These are phyloP conservation scores for Hibiscus tridactylites DNA, from an alignment of 345 rosid genomes.

Conservation along the genomic window DNA sequence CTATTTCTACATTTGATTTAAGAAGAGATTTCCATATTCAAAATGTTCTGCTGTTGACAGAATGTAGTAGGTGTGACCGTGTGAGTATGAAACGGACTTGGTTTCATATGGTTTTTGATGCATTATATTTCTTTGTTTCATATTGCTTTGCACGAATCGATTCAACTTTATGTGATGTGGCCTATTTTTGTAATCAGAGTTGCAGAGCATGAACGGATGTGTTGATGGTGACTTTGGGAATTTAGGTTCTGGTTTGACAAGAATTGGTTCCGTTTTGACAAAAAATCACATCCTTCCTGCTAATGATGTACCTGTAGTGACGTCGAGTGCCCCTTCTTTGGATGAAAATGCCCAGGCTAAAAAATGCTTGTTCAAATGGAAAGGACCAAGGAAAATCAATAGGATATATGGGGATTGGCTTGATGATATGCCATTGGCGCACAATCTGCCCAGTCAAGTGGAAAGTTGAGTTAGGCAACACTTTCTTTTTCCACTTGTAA, in stretches of 20 bases:
- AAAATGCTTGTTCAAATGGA: constrained; percentile 68
- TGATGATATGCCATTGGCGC: constrained; percentile 66
- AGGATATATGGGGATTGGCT: constrained; percentile 91
- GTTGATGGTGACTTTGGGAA: constrained; percentile 48
- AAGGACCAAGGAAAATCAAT: constrained; percentile 70
- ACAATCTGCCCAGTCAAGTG: constrained; percentile 33
- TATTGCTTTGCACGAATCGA: not conserved
- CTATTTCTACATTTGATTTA: not conserved
- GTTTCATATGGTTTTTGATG: no score
- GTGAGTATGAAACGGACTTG: not conserved
- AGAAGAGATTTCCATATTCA: not conserved
- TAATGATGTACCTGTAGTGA: constrained; percentile 34
- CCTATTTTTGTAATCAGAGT: constrained; percentile 36
- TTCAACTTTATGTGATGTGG: not conserved
- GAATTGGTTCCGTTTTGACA: constrained; percentile 18
- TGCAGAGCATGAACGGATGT: constrained; percentile 45
- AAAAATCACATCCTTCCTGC: constrained; percentile 29
- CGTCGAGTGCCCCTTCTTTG: constrained; percentile 23
- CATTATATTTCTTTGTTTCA: not conserved
- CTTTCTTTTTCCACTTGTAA: not conserved
- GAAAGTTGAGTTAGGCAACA: constrained; percentile 30
- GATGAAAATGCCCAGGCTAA: constrained; percentile 47
- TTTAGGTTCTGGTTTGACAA: constrained; percentile 20
- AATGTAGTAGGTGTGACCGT: not conserved
- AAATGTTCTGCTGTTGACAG: not conserved